Evolutionary conservation across 345 rosid species (phyloP), one percentile per base, ranked within the genome.

Genomic region (Moricandia moricandioides): DNA sequence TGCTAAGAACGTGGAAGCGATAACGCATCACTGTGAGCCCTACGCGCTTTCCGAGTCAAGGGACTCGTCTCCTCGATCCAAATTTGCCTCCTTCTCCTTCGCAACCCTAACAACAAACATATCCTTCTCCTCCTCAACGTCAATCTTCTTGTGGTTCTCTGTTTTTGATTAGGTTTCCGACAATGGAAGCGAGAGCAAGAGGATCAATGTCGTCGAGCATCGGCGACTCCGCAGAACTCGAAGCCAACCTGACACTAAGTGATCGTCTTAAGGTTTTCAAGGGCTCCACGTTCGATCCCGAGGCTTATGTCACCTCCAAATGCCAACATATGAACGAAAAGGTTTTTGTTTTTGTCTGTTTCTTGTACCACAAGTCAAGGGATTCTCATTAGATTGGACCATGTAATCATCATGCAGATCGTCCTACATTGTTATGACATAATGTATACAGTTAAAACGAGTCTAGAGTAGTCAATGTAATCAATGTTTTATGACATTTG

Each of bases 241-340:
- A 87, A 73, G 80, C 78, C 13, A 83, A 87, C 62, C 81, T 85
- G 8, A 83, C 91, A n/a, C 88, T 94, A 11, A 85, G 76, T 57
- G 97, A 91, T 78, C 88, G 92, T 67, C 84, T 94, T 3, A 90
- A 94, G 85, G 82, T 75, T 52, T 94, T 94, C 84, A 94, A 88
- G 70, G 69, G 82, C 55, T 91, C 97, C 4, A 71, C 26, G 13
- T 91, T 94, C 76, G 92, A 94, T 69, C 88, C 93, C 1, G 84
- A 94, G 9, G 76, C 81, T 34, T 88, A 86, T 55, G 79, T 94
- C 73, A 63, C 79, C 80, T 85, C 96, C 73, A 90, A 88, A 82
- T 88, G 95, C 80, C 88, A 82, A 52, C 81, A 70, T 65, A 90
- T 91, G 95, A 85, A 80, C 75, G 97, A 94, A 82, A 91, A 91